A percentile compares a stretch with the other conserved stretches of the same genome.
Conservation (phyloP, 2,329 filamentous ascomycete genomes). For the Cladosporium austrohemisphaericum region DNA sequence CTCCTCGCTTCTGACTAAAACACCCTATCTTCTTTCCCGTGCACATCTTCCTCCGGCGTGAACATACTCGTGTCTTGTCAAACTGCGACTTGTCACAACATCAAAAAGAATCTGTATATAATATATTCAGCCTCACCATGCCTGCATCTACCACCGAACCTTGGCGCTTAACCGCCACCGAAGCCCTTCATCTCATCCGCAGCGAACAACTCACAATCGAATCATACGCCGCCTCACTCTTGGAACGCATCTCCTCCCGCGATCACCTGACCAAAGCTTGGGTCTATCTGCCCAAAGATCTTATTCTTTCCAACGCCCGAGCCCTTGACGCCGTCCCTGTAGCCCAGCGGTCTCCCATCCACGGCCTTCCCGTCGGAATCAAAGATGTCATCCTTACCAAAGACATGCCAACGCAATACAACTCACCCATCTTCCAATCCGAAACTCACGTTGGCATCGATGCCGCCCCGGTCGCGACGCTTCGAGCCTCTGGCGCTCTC, state of each 20-base stretch:
- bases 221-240: slow-evolving; percentile 47
- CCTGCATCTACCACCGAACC: slow-evolving; percentile 12
- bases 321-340: slow-evolving; percentile 49
- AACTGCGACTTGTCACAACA: not conserved
- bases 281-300: slow-evolving; percentile 45
- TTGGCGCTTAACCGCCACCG: slow-evolving; percentile 40
- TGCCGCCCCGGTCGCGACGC: slow-evolving; percentile 49
- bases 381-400: slow-evolving; percentile 60
- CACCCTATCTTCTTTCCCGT: no score
- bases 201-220: slow-evolving; percentile 47
- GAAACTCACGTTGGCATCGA: slow-evolving; percentile 45
- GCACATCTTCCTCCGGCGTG: no score
- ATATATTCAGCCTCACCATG: not conserved
- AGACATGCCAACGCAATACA: slow-evolving; percentile 57
- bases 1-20: no score
- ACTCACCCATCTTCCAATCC: slow-evolving; percentile 53
- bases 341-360: slow-evolving; percentile 51
- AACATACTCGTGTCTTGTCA: not conserved
- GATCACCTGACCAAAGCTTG: slow-evolving; percentile 50
- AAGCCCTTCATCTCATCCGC: slow-evolving; percentile 39
- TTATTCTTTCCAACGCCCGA: slow-evolving; percentile 49
- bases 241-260: slow-evolving; percentile 44
- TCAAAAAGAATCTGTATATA: no score
- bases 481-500: slow-evolving; percentile 55
- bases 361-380: slow-evolving; percentile 56